Conservation (phyloP, 2,329 filamentous ascomycete species). For the Escovopsis sp. region DNA sequence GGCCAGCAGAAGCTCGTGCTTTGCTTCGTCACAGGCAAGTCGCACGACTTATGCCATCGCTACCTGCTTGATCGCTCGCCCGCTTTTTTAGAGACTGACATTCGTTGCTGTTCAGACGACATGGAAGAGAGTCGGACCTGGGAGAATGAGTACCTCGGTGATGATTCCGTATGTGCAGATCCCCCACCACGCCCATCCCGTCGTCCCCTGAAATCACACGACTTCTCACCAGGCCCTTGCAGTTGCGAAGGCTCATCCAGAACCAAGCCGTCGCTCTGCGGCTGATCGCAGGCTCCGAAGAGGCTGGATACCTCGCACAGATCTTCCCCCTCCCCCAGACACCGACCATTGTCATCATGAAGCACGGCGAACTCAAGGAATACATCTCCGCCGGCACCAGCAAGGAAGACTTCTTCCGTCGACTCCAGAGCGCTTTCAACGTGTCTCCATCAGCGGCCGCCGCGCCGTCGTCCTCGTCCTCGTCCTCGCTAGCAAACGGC, state of each 20-base stretch:
- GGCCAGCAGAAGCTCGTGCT: slow-evolving; percentile 62
- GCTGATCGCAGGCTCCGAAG: slow-evolving; percentile 57
- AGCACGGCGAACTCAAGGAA: slow-evolving; percentile 63
- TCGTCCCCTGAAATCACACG: background rate
- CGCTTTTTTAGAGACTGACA: background rate
- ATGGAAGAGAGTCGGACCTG: slow-evolving; percentile 53
- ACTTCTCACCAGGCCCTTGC: slow-evolving; percentile 6
- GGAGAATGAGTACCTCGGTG: slow-evolving; percentile 54
- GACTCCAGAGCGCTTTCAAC: slow-evolving; percentile 21
- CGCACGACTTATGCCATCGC: background rate
- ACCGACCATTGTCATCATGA: slow-evolving; percentile 70
- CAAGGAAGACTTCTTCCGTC: slow-evolving; percentile 50
- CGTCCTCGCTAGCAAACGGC: slow-evolving; percentile 4
- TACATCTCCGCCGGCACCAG: slow-evolving; percentile 52
- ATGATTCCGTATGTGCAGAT: slow-evolving; percentile 34
- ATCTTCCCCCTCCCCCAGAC: slow-evolving; percentile 68
- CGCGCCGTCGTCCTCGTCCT: slow-evolving; percentile 4
- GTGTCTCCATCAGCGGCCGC: slow-evolving; percentile 6
- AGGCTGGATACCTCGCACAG: slow-evolving; percentile 67
- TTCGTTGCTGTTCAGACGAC: slow-evolving; percentile 37
- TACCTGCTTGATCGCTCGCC: background rate
- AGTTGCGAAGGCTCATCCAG: slow-evolving; percentile 43
- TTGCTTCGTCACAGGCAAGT: slow-evolving; percentile 67
- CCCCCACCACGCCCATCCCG: background rate
- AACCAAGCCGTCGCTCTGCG: slow-evolving; percentile 55